These are phyloP conservation scores for Athelia sp. DNA, from an alignment of 1,284 basidiomycete species.

Conservation along the genomic window DNA sequence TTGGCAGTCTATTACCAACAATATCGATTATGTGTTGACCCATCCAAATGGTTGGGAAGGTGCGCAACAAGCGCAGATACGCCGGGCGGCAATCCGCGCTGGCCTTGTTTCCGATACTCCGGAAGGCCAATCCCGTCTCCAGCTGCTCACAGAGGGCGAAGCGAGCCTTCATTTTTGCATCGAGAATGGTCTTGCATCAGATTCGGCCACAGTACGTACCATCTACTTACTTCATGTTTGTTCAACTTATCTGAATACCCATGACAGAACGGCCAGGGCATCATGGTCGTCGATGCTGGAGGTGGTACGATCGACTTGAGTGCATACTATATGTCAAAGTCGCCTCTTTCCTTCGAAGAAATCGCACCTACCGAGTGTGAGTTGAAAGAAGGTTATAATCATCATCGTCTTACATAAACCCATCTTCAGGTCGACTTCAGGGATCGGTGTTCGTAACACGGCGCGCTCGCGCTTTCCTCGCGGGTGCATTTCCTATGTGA, in stretches of 20 bases:
- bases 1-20: conserved; percentile 12
- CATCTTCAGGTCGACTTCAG: conserved; percentile 23
- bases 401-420: not conserved
- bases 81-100: conserved; percentile 29
- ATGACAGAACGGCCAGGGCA: conserved; percentile 30
- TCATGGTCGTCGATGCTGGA: conserved; percentile 48
- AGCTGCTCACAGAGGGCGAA: conserved; percentile 47
- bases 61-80: conserved; percentile 30
- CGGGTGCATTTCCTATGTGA: conserved; percentile 22
- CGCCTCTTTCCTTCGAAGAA: conserved; percentile 21
- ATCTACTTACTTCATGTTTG: too few species aligned
- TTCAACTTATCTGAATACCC: too few species aligned
- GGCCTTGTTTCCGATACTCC: conserved; percentile 27
- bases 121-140: conserved; percentile 32
- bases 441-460: conserved; percentile 29
- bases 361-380: conserved; percentile 27
- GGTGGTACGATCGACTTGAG: conserved; percentile 42
- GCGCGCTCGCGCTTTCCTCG: conserved; percentile 25
- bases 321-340: conserved; percentile 22
- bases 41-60: conserved; percentile 43
- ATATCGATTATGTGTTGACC: conserved; percentile 19
- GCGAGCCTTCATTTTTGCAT: conserved; percentile 45
- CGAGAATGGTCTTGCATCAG: conserved; percentile 29
- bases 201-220: conserved; percentile 32
- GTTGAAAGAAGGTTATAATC: conserved; percentile 3